Evolutionary conservation across 192 early-diverging fungal genomes (phyloP).

Genomic region (Rhizophagus clarus): DNA sequence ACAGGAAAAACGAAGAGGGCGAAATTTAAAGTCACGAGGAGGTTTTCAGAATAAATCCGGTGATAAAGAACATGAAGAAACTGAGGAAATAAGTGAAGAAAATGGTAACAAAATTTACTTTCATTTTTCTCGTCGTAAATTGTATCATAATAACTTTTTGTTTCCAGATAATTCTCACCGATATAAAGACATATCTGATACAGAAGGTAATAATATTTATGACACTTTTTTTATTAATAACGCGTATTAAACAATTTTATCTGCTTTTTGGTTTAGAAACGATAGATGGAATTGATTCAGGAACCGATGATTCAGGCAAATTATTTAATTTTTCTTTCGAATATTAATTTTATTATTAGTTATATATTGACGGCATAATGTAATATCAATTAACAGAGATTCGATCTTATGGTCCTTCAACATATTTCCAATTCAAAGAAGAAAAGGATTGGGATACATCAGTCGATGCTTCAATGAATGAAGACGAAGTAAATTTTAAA

Average conservation of each 20-base stretch:
- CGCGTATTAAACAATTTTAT: neutral
- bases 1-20: slow-evolving; percentile 4
- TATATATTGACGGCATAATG: neutral
- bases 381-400: neutral
- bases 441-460: slow-evolving; percentile 18
- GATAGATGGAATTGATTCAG: neutral
- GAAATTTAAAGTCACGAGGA: neutral
- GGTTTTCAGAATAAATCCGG: neutral
- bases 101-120: neutral
- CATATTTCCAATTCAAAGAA: slow-evolving; percentile 20
- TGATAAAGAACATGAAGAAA: neutral
- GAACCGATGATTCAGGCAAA: slow-evolving; percentile 9
- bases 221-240: neutral
- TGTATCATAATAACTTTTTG: neutral
- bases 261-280: neutral
- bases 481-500: neutral
- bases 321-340: neutral
- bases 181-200: neutral
- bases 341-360: neutral
- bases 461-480: neutral
- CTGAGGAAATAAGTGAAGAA: neutral
- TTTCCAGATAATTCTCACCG: neutral
- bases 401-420: slow-evolving; percentile 15
- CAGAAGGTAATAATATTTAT: neutral
- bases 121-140: neutral